Base-by-base conservation (phyloP, 257 asterid species). In the Lavandula angustifolia region DNA sequence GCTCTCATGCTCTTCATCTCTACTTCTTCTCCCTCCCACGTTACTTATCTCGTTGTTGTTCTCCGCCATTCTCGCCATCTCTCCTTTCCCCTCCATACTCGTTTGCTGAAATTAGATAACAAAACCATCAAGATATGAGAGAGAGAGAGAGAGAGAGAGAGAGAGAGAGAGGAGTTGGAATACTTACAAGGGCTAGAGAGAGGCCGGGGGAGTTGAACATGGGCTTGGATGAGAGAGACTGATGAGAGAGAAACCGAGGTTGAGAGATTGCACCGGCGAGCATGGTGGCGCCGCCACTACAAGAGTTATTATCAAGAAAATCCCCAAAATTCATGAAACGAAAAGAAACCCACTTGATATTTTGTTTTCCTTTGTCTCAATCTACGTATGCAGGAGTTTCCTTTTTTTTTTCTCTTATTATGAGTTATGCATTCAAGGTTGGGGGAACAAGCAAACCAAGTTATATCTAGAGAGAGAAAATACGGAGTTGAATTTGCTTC, bases 301-400 rank as follows among this genome's bases (percentile, higher is more conserved):
- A 80, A 64, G 91, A 78, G 79, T 67, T 80, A 81, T 54, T 86
- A 33, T 89, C 94, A 47, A 87, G 89, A 76, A 92, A 89, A 54
- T 83, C 97, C 76, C 91, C 96, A 87, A 92, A 87, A 89, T 90
- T 89, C 97, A 92, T 92, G 80, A 83, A 84, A 84, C 17, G 5
- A 7, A 35, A 51, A 52, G 52, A 16, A 58, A 40, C 73, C 54
- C 33, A 5, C 61, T 42, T 53, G 1, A 10, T 13, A 14, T 35
- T 48, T 14, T 27, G 17, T 54, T 1, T 56, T 48, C 68, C 27
- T 3, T 3, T 11, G 5, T 9, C 57, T 16, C 57, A 32, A 4
- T 48, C 57, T 22, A 57, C 9, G 40, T 6, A 34, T 50, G 34
- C n/a, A 62, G 10, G 51, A 37, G 27, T 47, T 63, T 13, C 46